Base-by-base conservation (phyloP, 345 rosid species). In the Acer yangbiense region DNA sequence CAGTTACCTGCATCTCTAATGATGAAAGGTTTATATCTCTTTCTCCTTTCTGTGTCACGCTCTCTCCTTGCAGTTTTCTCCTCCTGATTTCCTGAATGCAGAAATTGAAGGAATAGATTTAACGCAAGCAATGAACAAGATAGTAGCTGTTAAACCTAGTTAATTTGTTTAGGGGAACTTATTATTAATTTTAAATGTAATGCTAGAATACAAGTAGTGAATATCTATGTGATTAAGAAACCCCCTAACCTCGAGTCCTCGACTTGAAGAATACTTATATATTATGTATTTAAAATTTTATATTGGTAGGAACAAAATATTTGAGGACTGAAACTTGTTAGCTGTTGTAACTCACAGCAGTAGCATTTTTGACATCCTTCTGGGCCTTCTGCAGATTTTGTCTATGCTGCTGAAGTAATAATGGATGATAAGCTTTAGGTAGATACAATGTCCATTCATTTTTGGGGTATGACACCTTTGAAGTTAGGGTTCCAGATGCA, bases 351-450 rank as follows among this genome's bases (percentile, higher is more conserved):
- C 91, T 85, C 84, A 92, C 98, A 63, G 83, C 75, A 78, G 85
- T 63, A 68, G 89, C 87, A 77, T 85, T 74, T 60, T 76, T 89
- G 74, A 82, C 75, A 79, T 84, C 86, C 86, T 90, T 89, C 76
- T 21, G 76, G 48, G 79, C 87, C 81, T 81, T 84, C 85, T 79
- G 85, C 82, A 88, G 74, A 77, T 86, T 82, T 89, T 87, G 82
- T 78, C 87, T 88, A 76, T 95, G 93, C 82, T 91, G 94, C 86
- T 92, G 88, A 79, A 95, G 92, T 79, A 95, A 79, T 69, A 95
- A 79, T 81, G 99, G 98, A 87, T 95, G 98, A 81, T 90, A 85
- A 82, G 96, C 92, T 80, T 88, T 87, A 60, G 93, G 97, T 77
- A 95, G 87, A 89, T 87, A 91, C 81, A 95, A 65, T 50, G 83